Base-by-base conservation (phyloP, 2,329 filamentous ascomycete species). In the Neofusicoccum umdonicola region DNA sequence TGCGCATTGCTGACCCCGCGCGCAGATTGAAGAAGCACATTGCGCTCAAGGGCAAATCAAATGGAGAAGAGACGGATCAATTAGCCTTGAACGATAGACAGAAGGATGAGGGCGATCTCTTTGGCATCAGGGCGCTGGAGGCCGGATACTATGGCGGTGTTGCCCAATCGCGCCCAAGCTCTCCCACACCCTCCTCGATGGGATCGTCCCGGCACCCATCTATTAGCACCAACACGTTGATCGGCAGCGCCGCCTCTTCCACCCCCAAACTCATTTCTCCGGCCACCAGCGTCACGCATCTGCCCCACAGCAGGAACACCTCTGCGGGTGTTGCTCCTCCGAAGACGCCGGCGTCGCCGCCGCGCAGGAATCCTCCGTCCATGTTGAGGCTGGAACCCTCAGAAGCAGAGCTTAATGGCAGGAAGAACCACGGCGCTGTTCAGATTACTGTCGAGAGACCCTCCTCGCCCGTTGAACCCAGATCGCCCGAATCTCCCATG, bases 91-190 rank as follows among this genome's bases (percentile, higher is more conserved):
- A 74, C 63, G 70, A 73, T 51, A 70, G 73, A 48, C 70, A 74
- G 65, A 77, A 75, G 68, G 76, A 78, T 66, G 74, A 78, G 63
- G 76, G 76, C 15, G 76, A 79, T 58, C 69, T 77, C 2, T 78
- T 79, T 60, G 76, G 76, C 52, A 69, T 78, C 48, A 74, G 77
- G n/a, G 76, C 77, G 64, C 75, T 78, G 39, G 77, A 79, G 68
- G 76, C 76, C 42, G 77, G 76, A n/a, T 79, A 76, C 68, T 78
- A 71, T 57, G 77, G 74, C 52, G 76, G 77, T 57, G 74, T 79
- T 11, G 71, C 74, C 31, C 76, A 78, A 61, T 79, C 77, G 27
- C 74, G 75, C 48, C 76, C 76, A 22, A 72, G 70, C 11, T 77
- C 76, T 66, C 71, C 73, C 70, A 71, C 74, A 15, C 71, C 71